phyloP scores from a whole-genome alignment of 345 rosid species.

The Eucalyptus polyanthemos region DNA sequence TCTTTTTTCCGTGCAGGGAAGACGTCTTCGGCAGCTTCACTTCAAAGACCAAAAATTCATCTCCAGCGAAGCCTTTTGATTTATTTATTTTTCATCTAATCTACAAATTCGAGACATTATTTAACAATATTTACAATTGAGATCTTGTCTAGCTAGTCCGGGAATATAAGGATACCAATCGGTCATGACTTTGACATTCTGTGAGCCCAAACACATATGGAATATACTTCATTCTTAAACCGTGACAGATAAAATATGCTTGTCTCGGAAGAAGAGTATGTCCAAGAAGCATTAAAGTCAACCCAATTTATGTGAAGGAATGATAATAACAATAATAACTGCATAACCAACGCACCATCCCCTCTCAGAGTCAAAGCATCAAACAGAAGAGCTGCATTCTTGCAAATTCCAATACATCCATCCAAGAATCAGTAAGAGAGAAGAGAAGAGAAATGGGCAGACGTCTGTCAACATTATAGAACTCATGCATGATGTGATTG shows the following conservation, averaged over 20 bases:
- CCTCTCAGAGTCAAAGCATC: background rate
- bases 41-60: no score
- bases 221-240: no score
- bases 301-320: background rate
- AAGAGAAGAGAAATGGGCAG: background rate
- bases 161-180: background rate
- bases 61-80: no score
- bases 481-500: background rate
- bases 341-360: background rate
- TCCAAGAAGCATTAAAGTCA: background rate
- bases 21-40: no score
- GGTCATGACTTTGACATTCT: background rate
- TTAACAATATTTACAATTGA: no score
- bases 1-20: no score
- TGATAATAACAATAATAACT: background rate
- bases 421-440: background rate
- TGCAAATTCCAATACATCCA: background rate
- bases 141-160: background rate
- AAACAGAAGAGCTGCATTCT: background rate
- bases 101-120: no score
- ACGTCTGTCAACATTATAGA: background rate
- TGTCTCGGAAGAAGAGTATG: no score
- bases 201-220: background rate
- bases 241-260: no score
- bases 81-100: no score